Conservation (phyloP, 495 filamentous ascomycete species). For the Gamarada debralockiae region DNA sequence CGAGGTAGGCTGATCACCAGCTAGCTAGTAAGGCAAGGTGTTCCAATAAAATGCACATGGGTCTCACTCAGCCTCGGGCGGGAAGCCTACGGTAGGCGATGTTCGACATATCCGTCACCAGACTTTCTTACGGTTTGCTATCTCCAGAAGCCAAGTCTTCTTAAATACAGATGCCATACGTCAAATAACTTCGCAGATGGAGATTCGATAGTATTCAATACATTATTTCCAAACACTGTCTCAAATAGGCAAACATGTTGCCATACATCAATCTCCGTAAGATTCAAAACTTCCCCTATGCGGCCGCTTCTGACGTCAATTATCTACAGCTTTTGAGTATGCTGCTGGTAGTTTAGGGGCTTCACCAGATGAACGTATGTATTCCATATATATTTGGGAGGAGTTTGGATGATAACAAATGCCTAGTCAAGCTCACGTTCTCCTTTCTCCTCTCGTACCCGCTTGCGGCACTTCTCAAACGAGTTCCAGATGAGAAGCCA, state of each 20-base stretch:
- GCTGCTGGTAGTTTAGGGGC: conserved; percentile 63
- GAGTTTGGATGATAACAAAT: neutral
- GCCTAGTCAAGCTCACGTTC: conserved; percentile 84
- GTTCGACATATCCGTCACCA: too few relatives aligned
- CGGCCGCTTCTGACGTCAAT: conserved; percentile 29
- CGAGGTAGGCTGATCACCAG: too few relatives aligned
- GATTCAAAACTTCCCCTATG: conserved; percentile 23
- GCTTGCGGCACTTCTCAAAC: conserved; percentile 81
- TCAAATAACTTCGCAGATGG: conserved; percentile 16
- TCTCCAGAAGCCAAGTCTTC: too few relatives aligned
- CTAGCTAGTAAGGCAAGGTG: too few relatives aligned
- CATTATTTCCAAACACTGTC: neutral
- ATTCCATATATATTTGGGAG: neutral
- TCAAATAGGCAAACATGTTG: conserved; percentile 47
- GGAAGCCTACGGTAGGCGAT: too few relatives aligned
- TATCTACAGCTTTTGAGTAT: conserved; percentile 64
- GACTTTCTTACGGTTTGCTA: too few relatives aligned
- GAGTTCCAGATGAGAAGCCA: conserved; percentile 81
- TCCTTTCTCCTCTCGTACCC: conserved; percentile 93
- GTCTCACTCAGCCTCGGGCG: too few relatives aligned
- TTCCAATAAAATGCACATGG: too few relatives aligned
- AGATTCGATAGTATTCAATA: conserved; percentile 9
- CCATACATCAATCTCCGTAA: conserved; percentile 80
- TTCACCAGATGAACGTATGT: conserved; percentile 81
- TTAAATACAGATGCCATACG: too few relatives aligned